Base-by-base conservation (phyloP, 75 land plant genomes). In the Selaginella tamariscina region DNA sequence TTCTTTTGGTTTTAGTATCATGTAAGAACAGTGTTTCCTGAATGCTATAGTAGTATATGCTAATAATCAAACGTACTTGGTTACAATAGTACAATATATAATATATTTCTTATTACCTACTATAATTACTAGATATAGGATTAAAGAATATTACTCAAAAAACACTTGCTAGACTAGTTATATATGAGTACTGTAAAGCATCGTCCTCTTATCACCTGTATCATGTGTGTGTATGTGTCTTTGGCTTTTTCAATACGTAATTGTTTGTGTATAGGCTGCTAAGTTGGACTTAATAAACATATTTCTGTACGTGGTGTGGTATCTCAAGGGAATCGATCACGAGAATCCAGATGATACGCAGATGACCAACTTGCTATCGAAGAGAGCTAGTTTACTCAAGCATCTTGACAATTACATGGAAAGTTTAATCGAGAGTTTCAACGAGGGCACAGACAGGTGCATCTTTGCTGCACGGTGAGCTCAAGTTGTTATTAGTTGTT, bases 251-350 rank as follows among this genome's bases (percentile, higher is more conserved):
- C n/a, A n/a, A n/a, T n/a, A n/a, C n/a, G n/a, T n/a, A n/a, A n/a
- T n/a, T n/a, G n/a, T n/a, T n/a, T n/a, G 69, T n/a, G 33, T 69
- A 29, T 77, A 88, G 97, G 95, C 86, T 30, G 70, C 81, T 29
- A 72, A 70, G 33, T 77, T 89, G 78, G 73, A 86, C 26, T 84
- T 93, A 22, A 70, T 81, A 65, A 93, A 89, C 80, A 80, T 89
- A 82, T 86, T 74, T 66, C 31, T 89, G 75, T 78, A 86, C 72
- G 75, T 89, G 60, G 65, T 72, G 2, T 93, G 98, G 98, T 76
- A 66, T 62, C 65, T 84, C 60, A 77, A 80, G 27, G 77, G 84
- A 29, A 78, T 86, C 31, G 77, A 79, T 70, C 54, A 55, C 56
- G 87, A 86, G 44, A 77, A 76, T 32, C 82, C 83, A 11, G 77